These are phyloP conservation scores for Aureobasidium namibiae DNA, from an alignment of 2,329 filamentous ascomycete species.

Conservation along the genomic window DNA sequence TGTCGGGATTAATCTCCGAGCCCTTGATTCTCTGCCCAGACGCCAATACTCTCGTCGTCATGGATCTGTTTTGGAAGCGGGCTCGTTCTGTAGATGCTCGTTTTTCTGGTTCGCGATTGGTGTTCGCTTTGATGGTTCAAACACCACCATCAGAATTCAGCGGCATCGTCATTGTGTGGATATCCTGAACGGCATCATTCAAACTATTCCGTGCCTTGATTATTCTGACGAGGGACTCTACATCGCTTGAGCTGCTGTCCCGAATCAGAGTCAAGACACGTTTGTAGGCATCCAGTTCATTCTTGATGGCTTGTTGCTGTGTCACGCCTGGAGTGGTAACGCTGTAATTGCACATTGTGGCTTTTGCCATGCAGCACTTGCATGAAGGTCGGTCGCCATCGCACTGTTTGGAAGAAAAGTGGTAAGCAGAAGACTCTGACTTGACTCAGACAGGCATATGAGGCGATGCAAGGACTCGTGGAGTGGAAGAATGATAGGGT, in stretches of 20 bases:
- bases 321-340: not conserved
- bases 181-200: not conserved
- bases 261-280: not conserved
- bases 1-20: too few species aligned
- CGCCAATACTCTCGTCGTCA: too few species aligned
- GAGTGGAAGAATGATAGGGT: not conserved
- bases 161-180: not conserved
- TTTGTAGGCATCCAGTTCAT: not conserved
- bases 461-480: not conserved
- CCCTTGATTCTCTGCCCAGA: too few species aligned
- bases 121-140: not conserved
- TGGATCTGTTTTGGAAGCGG: too few species aligned
- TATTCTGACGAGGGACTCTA: not conserved
- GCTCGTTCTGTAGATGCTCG: not conserved
- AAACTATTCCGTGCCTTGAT: conserved; percentile 15
- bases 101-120: too few species aligned
- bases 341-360: not conserved
- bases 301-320: conserved; percentile 6
- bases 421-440: not conserved
- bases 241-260: not conserved
- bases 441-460: too few species aligned
- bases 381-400: not conserved
- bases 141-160: not conserved
- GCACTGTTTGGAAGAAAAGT: not conserved
- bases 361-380: not conserved